Evolutionary conservation across 1,284 basidiomycete genomes (phyloP), one percentile per base, ranked within the genome.

Genomic region (Abortiporus biennis): DNA sequence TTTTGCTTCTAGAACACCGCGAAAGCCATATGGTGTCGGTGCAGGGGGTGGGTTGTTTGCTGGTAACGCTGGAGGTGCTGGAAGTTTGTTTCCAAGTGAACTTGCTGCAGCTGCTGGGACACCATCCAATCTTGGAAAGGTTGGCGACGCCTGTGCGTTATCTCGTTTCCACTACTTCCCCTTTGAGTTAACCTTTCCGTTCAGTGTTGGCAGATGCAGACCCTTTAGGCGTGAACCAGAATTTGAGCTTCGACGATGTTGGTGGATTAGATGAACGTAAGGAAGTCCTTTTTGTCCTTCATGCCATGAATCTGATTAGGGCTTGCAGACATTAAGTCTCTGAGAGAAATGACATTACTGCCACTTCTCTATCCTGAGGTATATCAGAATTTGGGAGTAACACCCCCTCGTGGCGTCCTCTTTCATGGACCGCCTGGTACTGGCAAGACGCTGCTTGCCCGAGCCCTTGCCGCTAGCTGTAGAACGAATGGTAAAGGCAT

Each of bases 281-380:
- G 87, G n/a, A n/a, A 71, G 5, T 17, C 29, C n/a, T 29, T 21
- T 29, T 4, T 38, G n/a, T 40, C 11, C 30, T 23, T 9, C 21
- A 24, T 35, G n/a, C 25, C 46, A 16, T 42, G 36, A 9, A 31
- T 34, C 9, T 36, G 15, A n/a, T 34, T 8, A 40, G 9, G 24
- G 2, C 23, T 36, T 17, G n/a, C 43, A 91, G 87, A 99, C 58
- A 96, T 99, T 50, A 93, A 96, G 58, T 90, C 93, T 25, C 69
- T 99, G 49, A 99, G 98, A 67, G 96, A 99, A 62, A 99, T 99
- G 96, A 97, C 97, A 0, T 76, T 95, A 16, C 75, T 99, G 0
- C 96, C 96, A 0, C 69, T 99, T 0, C 71, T 98, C 5, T 99
- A 99, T 58, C 96, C 96, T 0, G 96, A 99, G 64, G 84, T 99